Conservation (phyloP, 106 monocot genomes). For the Dioscorea dumetorum region DNA sequence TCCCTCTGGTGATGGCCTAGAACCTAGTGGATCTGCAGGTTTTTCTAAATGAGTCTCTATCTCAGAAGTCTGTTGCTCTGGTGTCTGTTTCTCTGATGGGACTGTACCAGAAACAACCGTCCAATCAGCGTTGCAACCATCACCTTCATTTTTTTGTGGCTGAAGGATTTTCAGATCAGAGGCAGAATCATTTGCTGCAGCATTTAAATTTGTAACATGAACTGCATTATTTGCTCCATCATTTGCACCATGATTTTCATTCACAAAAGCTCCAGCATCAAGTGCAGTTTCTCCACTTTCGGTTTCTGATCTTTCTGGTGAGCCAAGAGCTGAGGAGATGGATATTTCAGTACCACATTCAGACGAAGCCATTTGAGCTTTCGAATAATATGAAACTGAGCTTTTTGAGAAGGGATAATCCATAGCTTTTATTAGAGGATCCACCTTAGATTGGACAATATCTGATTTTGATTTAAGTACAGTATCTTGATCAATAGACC, state of each 20-base stretch:
- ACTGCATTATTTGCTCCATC: constrained; percentile 8
- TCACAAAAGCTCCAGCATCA: constrained; percentile 52
- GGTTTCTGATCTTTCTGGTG: constrained; percentile 72
- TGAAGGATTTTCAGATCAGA: constrained; percentile 2
- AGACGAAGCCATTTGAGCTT: constrained; percentile 41
- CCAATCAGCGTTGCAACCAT: constrained; percentile 3
- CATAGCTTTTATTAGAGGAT: constrained; percentile 7
- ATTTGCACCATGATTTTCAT: constrained; percentile 13
- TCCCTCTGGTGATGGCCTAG: constrained; percentile 40
- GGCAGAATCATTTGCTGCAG: constrained; percentile 12
- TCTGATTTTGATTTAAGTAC: constrained; percentile 19
- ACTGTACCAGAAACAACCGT: constrained; percentile 3
- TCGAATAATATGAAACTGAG: constrained; percentile 21
- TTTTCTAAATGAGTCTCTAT: constrained; percentile 13
- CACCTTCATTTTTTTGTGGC: constrained; percentile 3
- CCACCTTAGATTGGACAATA: constrained; percentile 4
- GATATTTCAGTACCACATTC: constrained; percentile 97
- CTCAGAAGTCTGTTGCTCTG: constrained; percentile 6
- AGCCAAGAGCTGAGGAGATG: constrained; percentile 83
- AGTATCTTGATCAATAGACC: constrained; percentile 16
- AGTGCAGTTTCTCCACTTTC: constrained; percentile 84
- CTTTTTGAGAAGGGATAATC: constrained; percentile 10
- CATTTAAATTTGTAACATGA: constrained; percentile 13
- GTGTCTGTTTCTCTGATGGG: constrained; percentile 14
- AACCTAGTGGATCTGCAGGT: constrained; percentile 3